Percentiles rank a stretch among this genome's conserved stretches.
phyloP scores from a whole-genome alignment of 345 rosid species.

The Eutrema japonicum region DNA sequence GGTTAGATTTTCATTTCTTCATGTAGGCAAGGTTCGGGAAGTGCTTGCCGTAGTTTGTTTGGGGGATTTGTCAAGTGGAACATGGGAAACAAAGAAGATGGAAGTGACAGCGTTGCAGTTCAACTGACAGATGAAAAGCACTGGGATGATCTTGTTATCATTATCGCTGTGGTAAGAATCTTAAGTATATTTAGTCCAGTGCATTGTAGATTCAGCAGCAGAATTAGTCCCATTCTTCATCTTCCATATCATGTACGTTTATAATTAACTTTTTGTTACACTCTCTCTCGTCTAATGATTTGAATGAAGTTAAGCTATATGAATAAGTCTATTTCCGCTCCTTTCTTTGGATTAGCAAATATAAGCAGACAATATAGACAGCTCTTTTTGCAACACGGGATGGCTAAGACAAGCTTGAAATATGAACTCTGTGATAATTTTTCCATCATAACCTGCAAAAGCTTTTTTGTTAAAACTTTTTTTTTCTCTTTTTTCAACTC shows the following conservation, averaged over 20 bases:
- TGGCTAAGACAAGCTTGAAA: conserved; percentile 8
- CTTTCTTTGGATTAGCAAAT: neutral
- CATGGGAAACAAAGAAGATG: conserved; percentile 83
- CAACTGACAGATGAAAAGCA: conserved; percentile 90
- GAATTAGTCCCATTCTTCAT: neutral
- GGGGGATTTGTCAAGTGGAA: conserved; percentile 98
- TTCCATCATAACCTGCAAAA: neutral
- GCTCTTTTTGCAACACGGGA: neutral
- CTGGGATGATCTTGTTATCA: conserved; percentile 91
- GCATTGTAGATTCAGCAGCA: neutral
- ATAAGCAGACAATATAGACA: neutral
- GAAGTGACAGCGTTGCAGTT: conserved; percentile 90
- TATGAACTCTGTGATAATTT: conserved; percentile 3
- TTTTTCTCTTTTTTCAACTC: neutral
- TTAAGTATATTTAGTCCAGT: neutral
- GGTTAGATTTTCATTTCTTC: conserved; percentile 33
- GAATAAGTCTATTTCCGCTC: neutral
- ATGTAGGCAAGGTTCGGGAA: conserved; percentile 94
- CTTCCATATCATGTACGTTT: neutral
- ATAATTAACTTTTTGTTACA: neutral
- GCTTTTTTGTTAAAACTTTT: neutral
- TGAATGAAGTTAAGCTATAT: conserved; percentile 11
- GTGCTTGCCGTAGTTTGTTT: conserved; percentile 95
- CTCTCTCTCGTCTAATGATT: neutral
- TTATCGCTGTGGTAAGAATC: conserved; percentile 84